Evolutionary conservation across 805 yeast species (phyloP).

Genomic region (Saccharomycopsis selenospora): DNA sequence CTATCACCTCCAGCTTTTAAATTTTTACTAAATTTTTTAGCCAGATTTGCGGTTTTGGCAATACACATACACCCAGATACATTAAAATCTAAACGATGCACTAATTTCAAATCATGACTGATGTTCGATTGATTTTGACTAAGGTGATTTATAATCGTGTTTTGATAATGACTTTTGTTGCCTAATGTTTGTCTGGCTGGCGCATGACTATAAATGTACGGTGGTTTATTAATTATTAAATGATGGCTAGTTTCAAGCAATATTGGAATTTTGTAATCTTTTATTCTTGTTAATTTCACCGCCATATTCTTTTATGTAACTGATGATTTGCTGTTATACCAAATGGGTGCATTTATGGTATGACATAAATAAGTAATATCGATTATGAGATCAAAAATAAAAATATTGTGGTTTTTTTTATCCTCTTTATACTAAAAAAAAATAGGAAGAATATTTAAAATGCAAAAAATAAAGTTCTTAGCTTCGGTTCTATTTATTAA

Average conservation of each 20-base stretch:
- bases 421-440: too few species aligned
- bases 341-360: too few species aligned
- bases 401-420: too few species aligned
- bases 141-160: conserved; percentile 10
- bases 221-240: conserved; percentile 32
- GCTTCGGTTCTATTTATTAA: too few species aligned
- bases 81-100: conserved; percentile 34
- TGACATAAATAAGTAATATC: too few species aligned
- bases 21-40: conserved; percentile 29
- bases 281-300: neutral
- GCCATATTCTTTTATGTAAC: neutral
- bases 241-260: conserved; percentile 23
- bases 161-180: conserved; percentile 11
- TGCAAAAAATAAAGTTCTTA: too few species aligned
- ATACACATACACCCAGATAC: conserved; percentile 37
- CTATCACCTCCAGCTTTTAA: conserved; percentile 32
- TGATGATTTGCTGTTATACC: too few species aligned
- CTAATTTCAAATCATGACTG: conserved; percentile 24
- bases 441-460: too few species aligned
- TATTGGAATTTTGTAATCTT: conserved; percentile 6
- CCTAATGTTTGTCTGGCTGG: conserved; percentile 22
- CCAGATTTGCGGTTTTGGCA: conserved; percentile 30
- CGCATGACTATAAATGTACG: conserved; percentile 30
- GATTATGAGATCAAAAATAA: too few species aligned
- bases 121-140: neutral